Conservation (phyloP, 208 protist species). For the Trypanosoma cruzi region DNA sequence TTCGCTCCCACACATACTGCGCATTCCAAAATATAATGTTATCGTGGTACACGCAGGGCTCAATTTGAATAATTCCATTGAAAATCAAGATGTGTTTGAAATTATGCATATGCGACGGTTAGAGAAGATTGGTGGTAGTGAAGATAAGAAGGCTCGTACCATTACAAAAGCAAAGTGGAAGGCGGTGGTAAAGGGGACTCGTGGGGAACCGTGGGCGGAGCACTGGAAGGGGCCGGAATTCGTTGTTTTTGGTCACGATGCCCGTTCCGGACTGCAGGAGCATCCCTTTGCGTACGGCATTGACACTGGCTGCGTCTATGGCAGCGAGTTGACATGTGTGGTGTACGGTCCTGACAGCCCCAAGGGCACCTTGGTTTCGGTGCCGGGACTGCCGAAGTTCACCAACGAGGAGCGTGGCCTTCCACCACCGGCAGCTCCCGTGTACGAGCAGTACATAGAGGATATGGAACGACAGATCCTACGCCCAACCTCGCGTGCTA, state of each 20-base stretch:
- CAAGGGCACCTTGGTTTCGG: slow-evolving; percentile 53
- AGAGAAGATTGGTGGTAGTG: slow-evolving; percentile 35
- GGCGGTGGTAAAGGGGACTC: slow-evolving; percentile 17
- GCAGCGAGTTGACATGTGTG: slow-evolving; percentile 54
- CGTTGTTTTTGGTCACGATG: slow-evolving; percentile 81
- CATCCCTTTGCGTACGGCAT: slow-evolving; percentile 69
- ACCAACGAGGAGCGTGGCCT: slow-evolving; percentile 73
- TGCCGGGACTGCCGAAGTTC: slow-evolving; percentile 64
- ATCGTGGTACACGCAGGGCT: slow-evolving; percentile 83
- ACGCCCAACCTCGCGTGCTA: slow-evolving; percentile 54
- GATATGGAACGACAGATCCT: slow-evolving; percentile 59
- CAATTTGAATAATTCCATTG: slow-evolving; percentile 45
- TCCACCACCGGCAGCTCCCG: slow-evolving; percentile 55
- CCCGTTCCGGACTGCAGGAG: slow-evolving; percentile 61
- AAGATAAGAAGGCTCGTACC: slow-evolving; percentile 21
- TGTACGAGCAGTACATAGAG: slow-evolving; percentile 74
- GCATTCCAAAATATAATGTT: slow-evolving; percentile 50
- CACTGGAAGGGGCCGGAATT: slow-evolving; percentile 39
- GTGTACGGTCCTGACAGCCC: slow-evolving; percentile 45
- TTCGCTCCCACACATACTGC: slow-evolving; percentile 61
- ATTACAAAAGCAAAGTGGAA: slow-evolving; percentile 32
- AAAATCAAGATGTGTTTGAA: slow-evolving; percentile 42
- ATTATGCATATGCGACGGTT: slow-evolving; percentile 67
- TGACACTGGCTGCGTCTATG: slow-evolving; percentile 75
- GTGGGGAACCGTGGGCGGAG: slow-evolving; percentile 48